phyloP scores from a whole-genome alignment of 2,329 filamentous ascomycete species.

The Cladophialophora chaetospira region DNA sequence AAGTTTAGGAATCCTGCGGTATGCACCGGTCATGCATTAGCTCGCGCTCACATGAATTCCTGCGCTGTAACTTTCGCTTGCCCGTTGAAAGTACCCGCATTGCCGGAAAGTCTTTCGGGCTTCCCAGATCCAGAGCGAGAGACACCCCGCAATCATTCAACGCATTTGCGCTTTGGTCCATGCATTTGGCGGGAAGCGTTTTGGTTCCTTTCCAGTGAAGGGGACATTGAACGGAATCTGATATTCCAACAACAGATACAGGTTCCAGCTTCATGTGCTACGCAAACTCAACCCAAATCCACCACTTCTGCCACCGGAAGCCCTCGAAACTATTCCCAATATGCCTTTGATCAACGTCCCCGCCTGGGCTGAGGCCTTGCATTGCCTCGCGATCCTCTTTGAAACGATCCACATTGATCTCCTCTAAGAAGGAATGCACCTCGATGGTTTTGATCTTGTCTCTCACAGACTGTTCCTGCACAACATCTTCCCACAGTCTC shows the following conservation, averaged over 20 bases:
- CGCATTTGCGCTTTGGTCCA: too few species aligned
- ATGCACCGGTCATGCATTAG: background rate
- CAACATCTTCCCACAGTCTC: constrained; percentile 57
- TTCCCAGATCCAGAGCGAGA: too few species aligned
- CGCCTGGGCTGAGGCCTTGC: background rate
- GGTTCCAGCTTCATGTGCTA: background rate
- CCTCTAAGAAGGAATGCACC: background rate
- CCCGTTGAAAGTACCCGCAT: too few species aligned
- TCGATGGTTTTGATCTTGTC: constrained; percentile 32
- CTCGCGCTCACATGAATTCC: background rate
- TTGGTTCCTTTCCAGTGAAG: too few species aligned
- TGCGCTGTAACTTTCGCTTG: too few species aligned
- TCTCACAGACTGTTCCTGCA: constrained; percentile 36
- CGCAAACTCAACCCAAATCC: constrained; percentile 31
- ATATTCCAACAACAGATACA: background rate
- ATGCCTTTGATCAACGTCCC: constrained; percentile 6
- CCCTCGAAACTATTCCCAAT: constrained; percentile 18
- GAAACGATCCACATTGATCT: background rate
- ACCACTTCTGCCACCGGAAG: constrained; percentile 31
- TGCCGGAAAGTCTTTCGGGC: too few species aligned
- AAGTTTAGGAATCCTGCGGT: background rate
- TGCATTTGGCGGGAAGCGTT: too few species aligned
- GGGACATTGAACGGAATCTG: background rate
- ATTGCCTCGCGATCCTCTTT: background rate
- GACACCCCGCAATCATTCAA: too few species aligned